Base-by-base conservation (phyloP, 2,329 filamentous ascomycete species). In the Pezicula neosporulosa region DNA sequence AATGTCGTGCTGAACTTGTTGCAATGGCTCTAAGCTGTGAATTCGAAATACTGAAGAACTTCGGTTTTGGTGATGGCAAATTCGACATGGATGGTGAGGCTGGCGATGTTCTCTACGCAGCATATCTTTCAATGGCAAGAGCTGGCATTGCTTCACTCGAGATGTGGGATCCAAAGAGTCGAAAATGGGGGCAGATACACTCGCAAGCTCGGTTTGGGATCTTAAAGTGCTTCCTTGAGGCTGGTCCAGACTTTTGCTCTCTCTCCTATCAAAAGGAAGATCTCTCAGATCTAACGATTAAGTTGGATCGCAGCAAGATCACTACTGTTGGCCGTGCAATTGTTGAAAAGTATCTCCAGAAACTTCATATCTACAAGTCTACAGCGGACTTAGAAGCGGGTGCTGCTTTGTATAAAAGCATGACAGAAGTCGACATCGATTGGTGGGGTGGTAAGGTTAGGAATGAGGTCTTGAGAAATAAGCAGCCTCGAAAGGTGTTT, bases 171-270 rank as follows among this genome's bases (percentile, higher is more conserved):
- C 91, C 91, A 6, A 92, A 92, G 73, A 85, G 81, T 61, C 78
- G 85, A 59, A 96, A 96, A 73, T 96, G 92, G 92, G 92, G 92
- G 8, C 92, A 96, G 70, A 82, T 88, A 57, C 91, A 96, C 67
- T 95, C 90, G 72, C 90, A 96, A 71, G 92, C 91, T 19, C 87
- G 92, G 10, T 97, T 91, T 72, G 89, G 87, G 47, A 96, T 97
- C 63, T 75, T 97, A 38, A 83, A 82, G 66, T 92, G 85, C 61
- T 92, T 97, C 79, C 79, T 97, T 16, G 81, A 88, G 60, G 92
- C 91, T 1, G 90, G 87, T n/a, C 82, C 88, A 50, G 85, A 89
- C 63, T 97, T 97, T 70, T 93, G 90, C 74, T 85, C 86, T 66
- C 80, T 97, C 19, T 83, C 88, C 35, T 87, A 90, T 71, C 79